Percentiles rank a stretch among this genome's conserved stretches.
phyloP scores from a whole-genome alignment of 306 rosid species.

The Abrus precatorius region DNA sequence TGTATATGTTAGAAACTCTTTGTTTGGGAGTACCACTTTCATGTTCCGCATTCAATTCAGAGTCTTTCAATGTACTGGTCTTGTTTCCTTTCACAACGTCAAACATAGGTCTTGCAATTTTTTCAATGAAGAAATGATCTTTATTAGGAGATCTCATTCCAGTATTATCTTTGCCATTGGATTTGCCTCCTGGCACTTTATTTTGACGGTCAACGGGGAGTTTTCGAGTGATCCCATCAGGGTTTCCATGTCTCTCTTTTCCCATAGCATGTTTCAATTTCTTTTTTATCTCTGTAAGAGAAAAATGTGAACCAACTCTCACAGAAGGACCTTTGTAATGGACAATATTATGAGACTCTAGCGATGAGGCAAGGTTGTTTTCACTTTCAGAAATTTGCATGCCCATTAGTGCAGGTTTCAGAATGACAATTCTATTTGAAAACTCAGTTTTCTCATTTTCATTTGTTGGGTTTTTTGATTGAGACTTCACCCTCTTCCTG shows the following conservation, averaged over 20 bases:
- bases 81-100: conserved; percentile 62
- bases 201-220: conserved; percentile 43
- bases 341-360: conserved; percentile 53
- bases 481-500: conserved; percentile 75
- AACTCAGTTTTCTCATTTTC: conserved; percentile 57
- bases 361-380: conserved; percentile 44
- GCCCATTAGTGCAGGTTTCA: conserved; percentile 72
- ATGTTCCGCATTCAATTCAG: conserved; percentile 52
- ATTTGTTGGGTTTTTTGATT: conserved; percentile 54
- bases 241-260: conserved; percentile 72
- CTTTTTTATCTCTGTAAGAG: conserved; percentile 83
- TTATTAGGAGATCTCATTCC: conserved; percentile 75
- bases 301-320: conserved; percentile 72
- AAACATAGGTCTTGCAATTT: conserved; percentile 68
- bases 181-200: conserved; percentile 49
- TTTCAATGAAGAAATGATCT: conserved; percentile 81
- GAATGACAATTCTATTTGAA: conserved; percentile 79
- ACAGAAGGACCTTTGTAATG: conserved; percentile 59
- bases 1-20: conserved; percentile 71
- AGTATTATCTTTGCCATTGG: conserved; percentile 58
- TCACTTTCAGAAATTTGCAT: conserved; percentile 60
- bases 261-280: conserved; percentile 85
- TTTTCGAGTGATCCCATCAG: conserved; percentile 46
- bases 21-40: conserved; percentile 54
- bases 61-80: conserved; percentile 60